Conservation (phyloP, 2,329 filamentous ascomycete species). For the Thelonectria blattea region DNA sequence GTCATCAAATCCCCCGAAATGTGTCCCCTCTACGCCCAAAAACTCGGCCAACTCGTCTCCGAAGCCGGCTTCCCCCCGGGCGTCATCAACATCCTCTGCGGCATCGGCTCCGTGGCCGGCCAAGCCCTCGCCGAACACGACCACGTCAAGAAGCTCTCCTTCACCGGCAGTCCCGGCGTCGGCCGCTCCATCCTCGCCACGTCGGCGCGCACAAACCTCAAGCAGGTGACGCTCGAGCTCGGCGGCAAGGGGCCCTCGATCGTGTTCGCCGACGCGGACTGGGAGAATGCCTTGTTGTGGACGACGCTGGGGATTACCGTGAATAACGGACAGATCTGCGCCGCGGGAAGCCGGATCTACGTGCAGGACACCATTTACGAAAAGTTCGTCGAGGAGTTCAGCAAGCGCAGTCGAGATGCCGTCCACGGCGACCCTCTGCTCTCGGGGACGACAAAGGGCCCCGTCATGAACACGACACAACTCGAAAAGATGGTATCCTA, state of each 20-base stretch:
- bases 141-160: conserved; percentile 74
- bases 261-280: conserved; percentile 65
- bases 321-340: conserved; percentile 65
- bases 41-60: conserved; percentile 67
- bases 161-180: conserved; percentile 73
- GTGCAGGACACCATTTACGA: conserved; percentile 63
- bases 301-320: conserved; percentile 49
- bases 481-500: conserved; percentile 69
- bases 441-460: conserved; percentile 42
- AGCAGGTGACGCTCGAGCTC: conserved; percentile 65
- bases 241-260: conserved; percentile 66
- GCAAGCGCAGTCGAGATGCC: conserved; percentile 58
- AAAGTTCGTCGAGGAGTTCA: conserved; percentile 65
- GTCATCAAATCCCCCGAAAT: conserved; percentile 69
- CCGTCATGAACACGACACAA: conserved; percentile 63
- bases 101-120: conserved; percentile 69
- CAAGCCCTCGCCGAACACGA: conserved; percentile 69
- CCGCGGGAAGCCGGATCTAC: conserved; percentile 63
- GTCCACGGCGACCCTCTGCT: conserved; percentile 34
- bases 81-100: conserved; percentile 75
- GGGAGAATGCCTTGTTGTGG: conserved; percentile 66
- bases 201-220: conserved; percentile 61
- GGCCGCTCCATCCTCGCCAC: conserved; percentile 72
- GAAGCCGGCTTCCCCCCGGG: conserved; percentile 77
- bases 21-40: conserved; percentile 64